Percentiles rank a stretch among this genome's conserved stretches.
phyloP scores from a whole-genome alignment of 768 basidiomycete species.

The Leccinum pellstonianum region DNA sequence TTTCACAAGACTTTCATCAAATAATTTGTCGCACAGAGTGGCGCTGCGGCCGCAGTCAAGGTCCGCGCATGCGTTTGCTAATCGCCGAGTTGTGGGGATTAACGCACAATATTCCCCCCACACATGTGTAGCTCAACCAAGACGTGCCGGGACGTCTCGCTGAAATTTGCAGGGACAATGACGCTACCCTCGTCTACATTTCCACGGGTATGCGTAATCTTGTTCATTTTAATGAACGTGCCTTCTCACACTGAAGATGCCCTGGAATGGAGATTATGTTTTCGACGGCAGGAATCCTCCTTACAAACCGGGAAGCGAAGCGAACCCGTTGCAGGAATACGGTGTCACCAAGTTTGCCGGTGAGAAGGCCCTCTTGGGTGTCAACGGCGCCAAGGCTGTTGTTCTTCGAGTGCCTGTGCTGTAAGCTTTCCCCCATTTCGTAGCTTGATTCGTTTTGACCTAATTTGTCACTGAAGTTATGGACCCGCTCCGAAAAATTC shows the following conservation, averaged over 20 bases:
- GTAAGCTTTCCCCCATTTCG: slow-evolving; percentile 40
- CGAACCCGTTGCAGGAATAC: slow-evolving; percentile 88
- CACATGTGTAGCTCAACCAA: slow-evolving; percentile 67
- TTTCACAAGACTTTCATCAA: neutral
- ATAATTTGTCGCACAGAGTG: slow-evolving; percentile 29
- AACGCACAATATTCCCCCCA: neutral
- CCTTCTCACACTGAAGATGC: slow-evolving; percentile 9
- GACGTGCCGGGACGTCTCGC: slow-evolving; percentile 74
- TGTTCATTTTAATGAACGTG: neutral
- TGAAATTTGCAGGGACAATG: slow-evolving; percentile 54
- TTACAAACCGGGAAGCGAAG: slow-evolving; percentile 68
- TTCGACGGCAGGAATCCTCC: slow-evolving; percentile 94
- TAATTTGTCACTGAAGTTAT: slow-evolving; percentile 55
- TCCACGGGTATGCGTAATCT: slow-evolving; percentile 64
- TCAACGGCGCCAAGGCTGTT: slow-evolving; percentile 54
- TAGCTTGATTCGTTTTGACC: neutral
- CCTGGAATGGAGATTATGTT: slow-evolving; percentile 70
- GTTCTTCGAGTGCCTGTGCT: slow-evolving; percentile 90
- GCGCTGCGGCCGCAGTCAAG: slow-evolving; percentile 64
- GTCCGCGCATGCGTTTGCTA: slow-evolving; percentile 36
- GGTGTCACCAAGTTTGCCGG: slow-evolving; percentile 86
- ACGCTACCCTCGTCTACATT: slow-evolving; percentile 82
- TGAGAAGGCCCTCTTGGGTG: slow-evolving; percentile 70
- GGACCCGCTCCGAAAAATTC: slow-evolving; percentile 82
- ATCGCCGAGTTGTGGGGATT: neutral